Percentiles rank a stretch among this genome's conserved stretches.
Evolutionary conservation across 1,284 basidiomycete species (phyloP).

Genomic region (Ceratobasidium sp.): DNA sequence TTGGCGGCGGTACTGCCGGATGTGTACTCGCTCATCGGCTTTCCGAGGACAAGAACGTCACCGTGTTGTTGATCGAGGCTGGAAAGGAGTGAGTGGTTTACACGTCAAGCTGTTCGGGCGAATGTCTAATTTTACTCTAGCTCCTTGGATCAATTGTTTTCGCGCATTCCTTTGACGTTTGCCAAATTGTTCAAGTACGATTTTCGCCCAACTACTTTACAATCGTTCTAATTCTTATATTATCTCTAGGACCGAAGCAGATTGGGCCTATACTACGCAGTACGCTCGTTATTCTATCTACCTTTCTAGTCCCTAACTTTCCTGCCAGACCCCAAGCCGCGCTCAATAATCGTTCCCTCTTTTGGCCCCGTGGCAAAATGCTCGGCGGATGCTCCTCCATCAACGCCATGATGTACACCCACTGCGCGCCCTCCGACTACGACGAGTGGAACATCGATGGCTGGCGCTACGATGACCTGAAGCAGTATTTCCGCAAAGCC

Average conservation of each 20-base stretch:
- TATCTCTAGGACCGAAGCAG: conserved; percentile 50
- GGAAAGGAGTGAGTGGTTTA: conserved; percentile 43
- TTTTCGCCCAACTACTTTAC: neutral
- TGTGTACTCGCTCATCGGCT: conserved; percentile 61
- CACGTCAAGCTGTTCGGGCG: neutral
- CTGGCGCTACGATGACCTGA: conserved; percentile 58
- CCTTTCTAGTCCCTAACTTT: neutral
- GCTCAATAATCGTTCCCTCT: conserved; percentile 52
- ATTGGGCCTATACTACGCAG: conserved; percentile 56
- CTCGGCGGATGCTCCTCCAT: conserved; percentile 58
- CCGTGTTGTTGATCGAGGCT: conserved; percentile 51
- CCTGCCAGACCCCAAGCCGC: conserved; percentile 51
- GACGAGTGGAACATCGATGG: conserved; percentile 61
- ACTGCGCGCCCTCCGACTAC: conserved; percentile 57
- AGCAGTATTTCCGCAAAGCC: conserved; percentile 53
- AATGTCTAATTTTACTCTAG: conserved; percentile 25
- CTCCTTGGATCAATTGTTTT: conserved; percentile 49
- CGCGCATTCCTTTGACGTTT: conserved; percentile 55
- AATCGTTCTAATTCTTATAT: conserved; percentile 11
- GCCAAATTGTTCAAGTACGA: conserved; percentile 50
- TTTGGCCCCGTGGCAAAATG: conserved; percentile 58
- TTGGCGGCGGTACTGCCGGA: conserved; percentile 58
- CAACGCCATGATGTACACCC: conserved; percentile 53
- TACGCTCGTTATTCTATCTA: conserved; percentile 45
- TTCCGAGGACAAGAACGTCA: conserved; percentile 56